Evolutionary conservation across 129 eudicot genomes (phyloP).

Genomic region (Oenanthe sinensis): DNA sequence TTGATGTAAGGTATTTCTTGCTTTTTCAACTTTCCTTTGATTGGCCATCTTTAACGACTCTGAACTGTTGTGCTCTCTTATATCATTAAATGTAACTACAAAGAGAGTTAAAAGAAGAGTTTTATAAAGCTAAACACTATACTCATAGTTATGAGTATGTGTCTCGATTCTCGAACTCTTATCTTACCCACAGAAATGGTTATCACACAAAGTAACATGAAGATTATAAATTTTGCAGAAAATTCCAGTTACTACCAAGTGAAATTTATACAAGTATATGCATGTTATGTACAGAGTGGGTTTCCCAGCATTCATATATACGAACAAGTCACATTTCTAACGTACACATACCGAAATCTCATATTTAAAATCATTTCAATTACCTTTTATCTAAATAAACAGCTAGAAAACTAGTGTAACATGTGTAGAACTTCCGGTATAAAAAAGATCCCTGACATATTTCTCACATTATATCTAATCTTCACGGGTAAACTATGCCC

Average conservation of each 20-base stretch:
- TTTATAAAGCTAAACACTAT: background rate
- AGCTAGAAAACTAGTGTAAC: background rate
- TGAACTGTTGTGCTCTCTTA: slow-evolving; percentile 19
- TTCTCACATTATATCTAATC: background rate
- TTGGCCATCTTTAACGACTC: slow-evolving; percentile 18
- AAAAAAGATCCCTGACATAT: too few species aligned
- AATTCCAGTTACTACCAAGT: background rate
- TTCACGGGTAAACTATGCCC: too few species aligned
- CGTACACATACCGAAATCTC: background rate
- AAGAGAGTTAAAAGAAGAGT: slow-evolving; percentile 5
- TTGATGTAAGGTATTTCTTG: slow-evolving; percentile 12
- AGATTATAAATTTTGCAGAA: background rate
- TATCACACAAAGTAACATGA: background rate
- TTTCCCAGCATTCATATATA: background rate
- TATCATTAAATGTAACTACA: slow-evolving; percentile 33
- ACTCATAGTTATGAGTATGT: background rate
- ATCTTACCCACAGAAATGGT: background rate
- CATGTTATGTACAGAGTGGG: background rate
- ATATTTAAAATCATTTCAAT: background rate
- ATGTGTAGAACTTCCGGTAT: background rate
- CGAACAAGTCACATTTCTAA: too few species aligned
- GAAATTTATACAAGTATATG: background rate
- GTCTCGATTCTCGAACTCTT: background rate
- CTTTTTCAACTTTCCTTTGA: background rate
- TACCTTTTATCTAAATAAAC: background rate